A percentile compares a stretch with the other conserved stretches of the same genome.
phyloP scores from a whole-genome alignment of 768 basidiomycete genomes.

The Hemileccinum impolitum region DNA sequence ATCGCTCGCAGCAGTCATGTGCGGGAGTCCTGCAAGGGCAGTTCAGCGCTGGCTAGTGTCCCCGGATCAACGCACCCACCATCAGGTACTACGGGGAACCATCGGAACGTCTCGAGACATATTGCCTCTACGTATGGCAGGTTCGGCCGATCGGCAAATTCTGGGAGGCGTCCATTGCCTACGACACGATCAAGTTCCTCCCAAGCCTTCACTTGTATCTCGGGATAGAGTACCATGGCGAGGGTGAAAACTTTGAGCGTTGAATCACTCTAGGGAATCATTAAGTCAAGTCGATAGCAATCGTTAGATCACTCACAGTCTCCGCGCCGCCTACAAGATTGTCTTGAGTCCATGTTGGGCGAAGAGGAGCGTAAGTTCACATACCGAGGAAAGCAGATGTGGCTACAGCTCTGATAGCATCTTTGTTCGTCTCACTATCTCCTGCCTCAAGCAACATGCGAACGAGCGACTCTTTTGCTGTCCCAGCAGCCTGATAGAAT shows the following conservation, averaged over 20 bases:
- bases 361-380: neutral
- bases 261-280: conserved; percentile 10
- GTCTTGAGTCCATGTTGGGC: neutral
- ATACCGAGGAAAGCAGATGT: conserved; percentile 22
- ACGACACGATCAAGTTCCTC: conserved; percentile 32
- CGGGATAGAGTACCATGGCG: conserved; percentile 33
- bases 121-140: conserved; percentile 34
- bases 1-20: conserved; percentile 21
- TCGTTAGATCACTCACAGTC: conserved; percentile 15
- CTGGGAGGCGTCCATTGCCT: conserved; percentile 29
- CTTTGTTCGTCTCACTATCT: neutral
- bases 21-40: conserved; percentile 19
- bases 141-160: conserved; percentile 21
- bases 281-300: neutral
- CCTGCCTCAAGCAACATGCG: conserved; percentile 12
- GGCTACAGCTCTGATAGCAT: conserved; percentile 22
- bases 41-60: neutral
- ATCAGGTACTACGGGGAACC: conserved; percentile 27
- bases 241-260: conserved; percentile 27
- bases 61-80: conserved; percentile 17
- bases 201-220: conserved; percentile 29
- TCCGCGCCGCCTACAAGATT: conserved; percentile 23
- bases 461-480: conserved; percentile 21
- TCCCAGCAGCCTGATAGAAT: conserved; percentile 15
- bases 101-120: conserved; percentile 31